A percentile compares a stretch with the other conserved stretches of the same genome.
These are phyloP conservation scores for Zoysia pacifica DNA, from an alignment of 176 grass and related monocot species.

Conservation along the genomic window DNA sequence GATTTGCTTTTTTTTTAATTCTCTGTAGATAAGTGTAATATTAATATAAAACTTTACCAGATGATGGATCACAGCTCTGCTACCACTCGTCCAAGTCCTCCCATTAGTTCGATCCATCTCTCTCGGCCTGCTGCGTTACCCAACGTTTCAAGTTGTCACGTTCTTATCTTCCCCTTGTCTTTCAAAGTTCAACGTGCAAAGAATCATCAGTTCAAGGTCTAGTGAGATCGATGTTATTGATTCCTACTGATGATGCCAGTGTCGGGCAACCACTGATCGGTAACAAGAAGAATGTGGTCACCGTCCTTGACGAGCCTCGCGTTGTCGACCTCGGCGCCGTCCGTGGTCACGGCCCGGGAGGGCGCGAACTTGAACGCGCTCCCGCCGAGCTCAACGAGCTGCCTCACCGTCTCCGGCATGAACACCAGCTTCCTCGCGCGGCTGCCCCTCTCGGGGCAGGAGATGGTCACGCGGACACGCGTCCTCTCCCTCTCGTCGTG, in stretches of 20 bases:
- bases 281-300: constrained; percentile 58
- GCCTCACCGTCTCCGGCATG: constrained; percentile 59
- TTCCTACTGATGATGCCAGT: background rate
- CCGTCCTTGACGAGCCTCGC: constrained; percentile 69
- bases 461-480: constrained; percentile 47
- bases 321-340: constrained; percentile 67
- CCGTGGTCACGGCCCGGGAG: constrained; percentile 48
- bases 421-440: constrained; percentile 52
- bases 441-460: constrained; percentile 49
- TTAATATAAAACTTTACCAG: too few species aligned
- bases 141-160: too few species aligned
- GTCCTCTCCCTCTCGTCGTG: constrained; percentile 18
- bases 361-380: constrained; percentile 46
- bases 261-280: constrained; percentile 29
- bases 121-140: too few species aligned
- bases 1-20: too few species aligned
- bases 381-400: constrained; percentile 59
- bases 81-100: too few species aligned
- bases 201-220: too few species aligned
- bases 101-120: too few species aligned
- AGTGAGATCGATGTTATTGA: background rate
- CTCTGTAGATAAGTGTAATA: too few species aligned
- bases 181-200: too few species aligned
- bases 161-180: too few species aligned
- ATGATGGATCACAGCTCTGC: too few species aligned